Evolutionary conservation across 2,329 filamentous ascomycete species (phyloP), one percentile per base, ranked within the genome.

Genomic region (Tolypocladium endophyticum): DNA sequence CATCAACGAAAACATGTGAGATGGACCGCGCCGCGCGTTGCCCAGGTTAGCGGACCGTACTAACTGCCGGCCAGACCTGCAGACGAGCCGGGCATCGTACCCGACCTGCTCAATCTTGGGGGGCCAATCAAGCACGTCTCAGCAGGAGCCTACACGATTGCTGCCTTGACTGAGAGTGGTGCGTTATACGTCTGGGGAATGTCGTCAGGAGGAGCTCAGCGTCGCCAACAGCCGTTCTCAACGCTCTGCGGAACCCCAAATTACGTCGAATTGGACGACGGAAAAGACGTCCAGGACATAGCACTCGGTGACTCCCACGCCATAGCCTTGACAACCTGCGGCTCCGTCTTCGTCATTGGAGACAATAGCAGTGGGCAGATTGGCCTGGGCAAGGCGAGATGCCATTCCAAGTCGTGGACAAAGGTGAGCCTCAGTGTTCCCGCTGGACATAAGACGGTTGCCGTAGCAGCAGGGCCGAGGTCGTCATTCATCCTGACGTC

Each of bases 151-250:
- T 86, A 85, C 66, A 71, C 80, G 3, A 71, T 81, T 2, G 83
- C 81, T 3, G 85, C 84, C 0, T 64, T 88, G 52, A 87, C 84
- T 0, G 72, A 76, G 14, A 81, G 80, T 2, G 75, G 79, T 38
- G 81, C 84, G 60, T 69, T 87, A 2, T 89, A 88, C 66, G 68
- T 81, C 30, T 89, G 86, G 85, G 86, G 86, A 2, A 68, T 68
- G 53, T 36, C 61, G 20, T 59, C 66, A 1, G 61, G 62, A 7
- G 67, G 67, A 9, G 58, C 61, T 1, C 64, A 63, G 36, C 69
- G 71, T n/a, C 72, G 74, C 5, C 67, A 68, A 14, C 65, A 66
- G n/a, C 64, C 70, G 33, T 67, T 78, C 38, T 55, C 72, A 1
- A 58, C 62, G 0, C 64, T 78, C 23, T 62, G 54, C 12, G 62